These are phyloP conservation scores for Magnolia kwangsiensis DNA, from an alignment of 164 flowering plant genomes.

Conservation along the genomic window DNA sequence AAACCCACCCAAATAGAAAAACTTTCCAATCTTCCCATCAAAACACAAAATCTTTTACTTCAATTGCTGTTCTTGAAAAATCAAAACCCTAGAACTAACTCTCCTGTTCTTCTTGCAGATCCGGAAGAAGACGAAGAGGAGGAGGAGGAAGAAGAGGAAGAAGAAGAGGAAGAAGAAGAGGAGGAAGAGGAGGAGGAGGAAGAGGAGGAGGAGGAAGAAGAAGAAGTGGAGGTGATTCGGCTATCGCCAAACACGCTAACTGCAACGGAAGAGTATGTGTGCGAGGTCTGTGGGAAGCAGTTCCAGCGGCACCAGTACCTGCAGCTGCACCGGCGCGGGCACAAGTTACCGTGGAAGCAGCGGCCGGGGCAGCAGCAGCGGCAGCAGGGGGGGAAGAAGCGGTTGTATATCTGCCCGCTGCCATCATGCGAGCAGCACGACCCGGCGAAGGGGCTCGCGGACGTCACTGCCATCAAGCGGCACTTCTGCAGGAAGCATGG, in stretches of 20 bases:
- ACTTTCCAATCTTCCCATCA: neutral
- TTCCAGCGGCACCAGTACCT: constrained; percentile 91
- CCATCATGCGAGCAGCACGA: constrained; percentile 90
- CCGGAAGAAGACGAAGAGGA: neutral
- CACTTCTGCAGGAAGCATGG: constrained; percentile 87
- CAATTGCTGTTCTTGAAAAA: too few relatives aligned
- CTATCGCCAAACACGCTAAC: constrained; percentile 76
- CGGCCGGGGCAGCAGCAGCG: constrained; percentile 59
- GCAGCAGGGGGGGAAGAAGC: constrained; percentile 55
- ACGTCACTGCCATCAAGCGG: constrained; percentile 87
- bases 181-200: neutral
- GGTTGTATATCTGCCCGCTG: constrained; percentile 92
- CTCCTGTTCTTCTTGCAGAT: neutral
- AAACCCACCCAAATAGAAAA: neutral
- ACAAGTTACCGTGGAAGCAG: constrained; percentile 95
- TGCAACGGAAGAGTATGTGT: constrained; percentile 86
- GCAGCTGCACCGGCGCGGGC: constrained; percentile 90
- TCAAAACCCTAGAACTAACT: too few relatives aligned
- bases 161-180: neutral
- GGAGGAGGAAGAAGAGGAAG: neutral
- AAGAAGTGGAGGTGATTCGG: constrained; percentile 79
- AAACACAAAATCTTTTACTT: too few relatives aligned
- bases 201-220: neutral
- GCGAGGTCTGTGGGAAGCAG: constrained; percentile 94
- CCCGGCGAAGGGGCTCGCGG: constrained; percentile 87